Evolutionary conservation across 208 protist species (phyloP).

Genomic region (Vickermania spadyakhi): DNA sequence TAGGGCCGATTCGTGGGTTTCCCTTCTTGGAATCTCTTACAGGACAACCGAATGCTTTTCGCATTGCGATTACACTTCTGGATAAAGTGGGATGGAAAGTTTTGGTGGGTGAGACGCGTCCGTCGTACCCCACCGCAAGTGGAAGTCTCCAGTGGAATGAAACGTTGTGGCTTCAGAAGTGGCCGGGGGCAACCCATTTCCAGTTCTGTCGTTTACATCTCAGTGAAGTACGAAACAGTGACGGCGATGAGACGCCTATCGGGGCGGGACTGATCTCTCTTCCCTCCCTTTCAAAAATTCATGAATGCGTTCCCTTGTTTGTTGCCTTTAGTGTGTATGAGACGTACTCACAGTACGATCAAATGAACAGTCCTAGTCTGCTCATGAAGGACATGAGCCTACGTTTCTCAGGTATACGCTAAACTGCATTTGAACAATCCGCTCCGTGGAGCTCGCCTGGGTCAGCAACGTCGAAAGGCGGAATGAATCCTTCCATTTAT

Average conservation of each 20-base stretch:
- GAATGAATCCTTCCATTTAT: too few relatives aligned
- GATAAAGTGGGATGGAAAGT: slow-evolving; percentile 83
- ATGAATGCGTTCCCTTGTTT: slow-evolving; percentile 42
- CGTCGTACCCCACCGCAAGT: slow-evolving; percentile 80
- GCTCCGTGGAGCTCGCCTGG: too few relatives aligned
- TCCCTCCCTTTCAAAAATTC: slow-evolving; percentile 44
- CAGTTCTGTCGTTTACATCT: slow-evolving; percentile 87
- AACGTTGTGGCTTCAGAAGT: slow-evolving; percentile 76
- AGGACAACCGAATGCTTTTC: slow-evolving; percentile 73
- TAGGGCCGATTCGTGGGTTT: slow-evolving; percentile 77
- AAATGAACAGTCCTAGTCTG: slow-evolving; percentile 68
- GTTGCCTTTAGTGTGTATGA: slow-evolving; percentile 88
- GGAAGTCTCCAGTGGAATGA: slow-evolving; percentile 77
- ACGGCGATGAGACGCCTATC: slow-evolving; percentile 83
- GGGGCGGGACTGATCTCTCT: slow-evolving; percentile 79
- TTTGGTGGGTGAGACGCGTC: slow-evolving; percentile 64
- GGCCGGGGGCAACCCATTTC: slow-evolving; percentile 61
- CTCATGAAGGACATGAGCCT: slow-evolving; percentile 79
- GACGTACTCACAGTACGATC: slow-evolving; percentile 85
- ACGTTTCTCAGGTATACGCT: slow-evolving; percentile 62
- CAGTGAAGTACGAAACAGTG: slow-evolving; percentile 66
- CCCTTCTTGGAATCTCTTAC: slow-evolving; percentile 73
- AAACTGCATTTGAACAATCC: too few relatives aligned
- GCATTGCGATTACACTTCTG: slow-evolving; percentile 73
- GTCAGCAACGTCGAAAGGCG: too few relatives aligned